Evolutionary conservation across 345 rosid species (phyloP).

Genomic region (Arabis hirsuta): DNA sequence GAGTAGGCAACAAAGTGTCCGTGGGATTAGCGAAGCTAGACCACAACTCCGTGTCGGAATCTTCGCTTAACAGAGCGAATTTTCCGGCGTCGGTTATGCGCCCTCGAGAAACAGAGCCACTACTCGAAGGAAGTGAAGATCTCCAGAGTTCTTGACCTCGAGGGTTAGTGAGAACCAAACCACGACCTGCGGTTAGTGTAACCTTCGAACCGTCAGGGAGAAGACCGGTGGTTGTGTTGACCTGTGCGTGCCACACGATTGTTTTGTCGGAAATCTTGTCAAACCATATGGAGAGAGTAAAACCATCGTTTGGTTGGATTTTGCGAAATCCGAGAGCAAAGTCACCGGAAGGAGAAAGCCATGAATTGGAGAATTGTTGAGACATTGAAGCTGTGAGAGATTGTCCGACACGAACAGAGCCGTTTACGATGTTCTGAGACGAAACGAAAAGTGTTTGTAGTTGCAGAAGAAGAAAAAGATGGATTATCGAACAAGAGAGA

Average conservation of each 20-base stretch:
- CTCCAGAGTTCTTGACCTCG: conserved; percentile 41
- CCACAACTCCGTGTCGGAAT: conserved; percentile 43
- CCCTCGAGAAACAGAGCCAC: conserved; percentile 44
- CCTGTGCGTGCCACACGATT: conserved; percentile 36
- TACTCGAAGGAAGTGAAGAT: neutral
- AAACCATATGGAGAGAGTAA: conserved; percentile 44
- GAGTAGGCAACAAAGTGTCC: conserved; percentile 59
- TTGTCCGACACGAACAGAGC: conserved; percentile 26
- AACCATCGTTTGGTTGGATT: conserved; percentile 18
- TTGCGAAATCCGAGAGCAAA: conserved; percentile 44
- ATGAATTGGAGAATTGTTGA: conserved; percentile 22
- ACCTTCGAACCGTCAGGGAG: conserved; percentile 50
- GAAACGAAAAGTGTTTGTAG: too few species aligned
- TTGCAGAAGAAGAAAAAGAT: neutral
- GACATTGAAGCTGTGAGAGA: conserved; percentile 23
- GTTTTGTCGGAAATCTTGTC: conserved; percentile 37
- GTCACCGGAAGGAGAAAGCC: conserved; percentile 36
- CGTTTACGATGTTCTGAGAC: conserved; percentile 28
- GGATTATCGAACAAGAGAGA: neutral
- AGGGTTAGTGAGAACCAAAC: conserved; percentile 48
- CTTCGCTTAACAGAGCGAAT: conserved; percentile 43
- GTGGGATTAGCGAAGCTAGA: conserved; percentile 56
- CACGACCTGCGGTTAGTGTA: conserved; percentile 44
- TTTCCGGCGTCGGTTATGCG: conserved; percentile 59
- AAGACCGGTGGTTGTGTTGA: conserved; percentile 17